Evolutionary conservation across 1,284 basidiomycete species (phyloP), one percentile per base, ranked within the genome.

Genomic region (Heterobasidion irregulare): DNA sequence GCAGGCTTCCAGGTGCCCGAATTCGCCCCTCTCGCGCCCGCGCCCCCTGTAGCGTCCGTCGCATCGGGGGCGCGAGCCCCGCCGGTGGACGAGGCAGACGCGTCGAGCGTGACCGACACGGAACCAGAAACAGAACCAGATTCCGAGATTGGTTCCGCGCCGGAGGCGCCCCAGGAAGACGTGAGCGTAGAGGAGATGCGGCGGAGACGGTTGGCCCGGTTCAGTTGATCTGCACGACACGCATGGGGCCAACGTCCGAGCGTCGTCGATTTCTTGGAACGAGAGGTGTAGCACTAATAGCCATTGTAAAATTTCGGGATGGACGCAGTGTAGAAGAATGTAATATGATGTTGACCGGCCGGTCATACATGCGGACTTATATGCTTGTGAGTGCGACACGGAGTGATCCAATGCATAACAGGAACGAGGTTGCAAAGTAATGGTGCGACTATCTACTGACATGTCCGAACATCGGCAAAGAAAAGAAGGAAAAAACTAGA

Each of bases 111-210:
- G 2, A 54, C 63, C 18, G 69, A 70, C 54, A 66, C 65, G 4
- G 59, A 64, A 56, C 62, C 64, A n/a, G 64, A 68, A 49, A 60
- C 66, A 9, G 63, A 64, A 15, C n/a, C 35, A 61, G 12, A 60
- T 52, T 43, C 63, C 16, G 60, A 66, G 38, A 26, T 26, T 26
- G 26, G 26, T 26, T 53, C 60, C 5, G 60, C 61, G 38, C 64
- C 63, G 38, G 62, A 65, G 33, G 64, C 62, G 5, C 46, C 5
- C 6, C 8, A 67, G 46, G 70, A 68, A 53, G 60, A 71, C 52
- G 72, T 84, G 16, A 83, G 73, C 61, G 63, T 86, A 46, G 93
- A 94, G 55, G 91, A 95, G 69, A 81, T 96, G 61, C 78, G 93
- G 48, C 74, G 77, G 66, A 73, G 82, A 62, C 76, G 93, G 52